Conservation (phyloP, 2,329 filamentous ascomycete genomes). For the Paecilomyces dactylethromorphus region DNA sequence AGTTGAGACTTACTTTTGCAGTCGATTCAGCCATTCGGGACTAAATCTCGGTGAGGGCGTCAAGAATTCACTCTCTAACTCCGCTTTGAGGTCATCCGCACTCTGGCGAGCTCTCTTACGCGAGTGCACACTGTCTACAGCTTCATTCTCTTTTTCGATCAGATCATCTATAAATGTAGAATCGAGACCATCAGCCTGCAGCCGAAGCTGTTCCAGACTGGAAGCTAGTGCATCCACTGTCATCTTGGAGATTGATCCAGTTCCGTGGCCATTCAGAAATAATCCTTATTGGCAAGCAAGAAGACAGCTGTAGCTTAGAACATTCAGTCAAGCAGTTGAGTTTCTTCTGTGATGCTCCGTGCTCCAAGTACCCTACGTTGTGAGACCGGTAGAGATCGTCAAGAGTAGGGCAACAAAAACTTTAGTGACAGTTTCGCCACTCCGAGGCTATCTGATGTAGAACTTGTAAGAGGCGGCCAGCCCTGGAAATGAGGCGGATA, state of each 20-base stretch:
- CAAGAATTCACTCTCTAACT: conserved; percentile 71
- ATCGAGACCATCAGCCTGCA: conserved; percentile 17
- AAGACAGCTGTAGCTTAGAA: not conserved
- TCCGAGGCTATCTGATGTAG: not conserved
- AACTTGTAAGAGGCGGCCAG: not conserved
- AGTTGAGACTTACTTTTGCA: conserved; percentile 61
- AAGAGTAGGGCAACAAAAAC: not conserved
- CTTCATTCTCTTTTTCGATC: conserved; percentile 23
- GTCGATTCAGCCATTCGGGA: conserved; percentile 74
- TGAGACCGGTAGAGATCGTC: not conserved
- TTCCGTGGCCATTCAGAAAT: not conserved
- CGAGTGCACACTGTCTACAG: conserved; percentile 28
- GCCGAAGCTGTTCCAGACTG: conserved; percentile 19
- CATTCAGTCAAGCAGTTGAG: not conserved
- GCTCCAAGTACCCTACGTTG: not conserved
- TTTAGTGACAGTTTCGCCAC: not conserved
- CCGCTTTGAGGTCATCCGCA: conserved; percentile 57
- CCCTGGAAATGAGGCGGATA: not conserved
- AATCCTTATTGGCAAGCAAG: not conserved
- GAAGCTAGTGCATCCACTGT: conserved; percentile 22
- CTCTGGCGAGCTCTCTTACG: conserved; percentile 40
- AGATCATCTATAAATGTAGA: conserved; percentile 20
- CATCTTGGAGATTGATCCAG: not conserved
- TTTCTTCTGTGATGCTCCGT: not conserved
- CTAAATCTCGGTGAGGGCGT: conserved; percentile 74